These are phyloP conservation scores for Diaporthe nobilis DNA, from an alignment of 2,329 filamentous ascomycete species.

Conservation along the genomic window DNA sequence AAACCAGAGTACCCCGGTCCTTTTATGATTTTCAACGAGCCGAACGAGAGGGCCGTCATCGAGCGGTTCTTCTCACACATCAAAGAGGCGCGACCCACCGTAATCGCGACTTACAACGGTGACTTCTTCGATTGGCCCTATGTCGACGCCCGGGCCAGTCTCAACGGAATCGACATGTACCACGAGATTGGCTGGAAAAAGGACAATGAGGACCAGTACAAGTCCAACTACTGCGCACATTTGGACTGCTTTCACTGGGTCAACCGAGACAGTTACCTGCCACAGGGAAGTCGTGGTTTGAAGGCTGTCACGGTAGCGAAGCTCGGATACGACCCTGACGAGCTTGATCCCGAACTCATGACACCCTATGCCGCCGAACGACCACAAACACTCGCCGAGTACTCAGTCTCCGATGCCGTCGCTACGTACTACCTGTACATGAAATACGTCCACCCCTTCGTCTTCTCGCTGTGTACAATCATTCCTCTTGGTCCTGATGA, in stretches of 20 bases:
- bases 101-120: slow-evolving; percentile 99
- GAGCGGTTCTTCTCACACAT: slow-evolving; percentile 96
- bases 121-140: slow-evolving; percentile 99
- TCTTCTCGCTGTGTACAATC: slow-evolving; percentile 98
- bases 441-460: slow-evolving; percentile 99
- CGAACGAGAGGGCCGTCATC: slow-evolving; percentile 87
- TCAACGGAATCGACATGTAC: slow-evolving; percentile 99
- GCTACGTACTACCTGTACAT: slow-evolving; percentile 99
- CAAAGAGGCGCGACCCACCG: slow-evolving; percentile 93
- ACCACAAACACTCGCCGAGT: slow-evolving; percentile 94
- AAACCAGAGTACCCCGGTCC: slow-evolving; percentile 95
- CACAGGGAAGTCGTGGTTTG: slow-evolving; percentile 95
- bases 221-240: slow-evolving; percentile 95
- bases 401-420: slow-evolving; percentile 98
- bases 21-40: slow-evolving; percentile 99
- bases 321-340: slow-evolving; percentile 97
- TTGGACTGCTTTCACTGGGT: slow-evolving; percentile 99
- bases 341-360: slow-evolving; percentile 98
- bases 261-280: slow-evolving; percentile 97
- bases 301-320: slow-evolving; percentile 99
- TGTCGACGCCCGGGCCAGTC: slow-evolving; percentile 91
- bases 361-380: slow-evolving; percentile 90
- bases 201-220: slow-evolving; percentile 95
- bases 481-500: slow-evolving; percentile 94
- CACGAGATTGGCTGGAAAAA: slow-evolving; percentile 97